These are phyloP conservation scores for Protomyces gravidus DNA, from an alignment of 1,139 yeast species.

Conservation along the genomic window DNA sequence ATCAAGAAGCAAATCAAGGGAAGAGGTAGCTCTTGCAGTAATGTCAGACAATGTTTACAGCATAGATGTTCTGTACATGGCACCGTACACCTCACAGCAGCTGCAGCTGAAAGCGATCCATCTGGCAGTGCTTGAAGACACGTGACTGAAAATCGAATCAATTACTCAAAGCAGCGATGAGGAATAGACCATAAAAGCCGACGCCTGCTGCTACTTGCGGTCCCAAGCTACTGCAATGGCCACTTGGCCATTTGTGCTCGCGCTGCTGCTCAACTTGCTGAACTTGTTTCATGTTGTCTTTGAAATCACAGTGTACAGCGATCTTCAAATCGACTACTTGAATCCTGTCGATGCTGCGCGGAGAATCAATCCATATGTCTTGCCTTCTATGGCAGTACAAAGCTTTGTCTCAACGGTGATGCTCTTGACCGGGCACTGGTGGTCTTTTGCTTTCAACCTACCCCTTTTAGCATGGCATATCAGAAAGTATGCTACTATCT, in stretches of 20 bases:
- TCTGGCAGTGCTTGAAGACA: no score
- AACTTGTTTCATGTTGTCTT: constrained; percentile 86
- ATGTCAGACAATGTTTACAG: no score
- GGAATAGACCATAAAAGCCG: no score
- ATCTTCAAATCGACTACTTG: constrained; percentile 60
- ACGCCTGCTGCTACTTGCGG: no score
- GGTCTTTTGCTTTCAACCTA: constrained; percentile 74
- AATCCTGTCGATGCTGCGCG: constrained; percentile 96
- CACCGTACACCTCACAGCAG: no score
- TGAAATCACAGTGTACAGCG: constrained; percentile 72
- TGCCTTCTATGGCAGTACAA: constrained; percentile 88
- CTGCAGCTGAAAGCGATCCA: no score
- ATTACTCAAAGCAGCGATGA: no score
- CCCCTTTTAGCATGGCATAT: constrained; percentile 81
- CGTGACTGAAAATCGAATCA: no score
- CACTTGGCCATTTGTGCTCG: constrained; percentile 11
- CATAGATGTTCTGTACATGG: no score
- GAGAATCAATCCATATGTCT: constrained; percentile 76
- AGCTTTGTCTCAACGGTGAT: constrained; percentile 67
- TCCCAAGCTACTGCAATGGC: constrained; percentile 1
- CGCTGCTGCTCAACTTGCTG: constrained; percentile 60
- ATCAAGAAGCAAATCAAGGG: no score
- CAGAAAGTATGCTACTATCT: constrained; percentile 52
- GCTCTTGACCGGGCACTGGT: constrained; percentile 88
- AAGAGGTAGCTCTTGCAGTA: no score